Conservation (phyloP, 768 basidiomycete species). For the Clavulina sp. region DNA sequence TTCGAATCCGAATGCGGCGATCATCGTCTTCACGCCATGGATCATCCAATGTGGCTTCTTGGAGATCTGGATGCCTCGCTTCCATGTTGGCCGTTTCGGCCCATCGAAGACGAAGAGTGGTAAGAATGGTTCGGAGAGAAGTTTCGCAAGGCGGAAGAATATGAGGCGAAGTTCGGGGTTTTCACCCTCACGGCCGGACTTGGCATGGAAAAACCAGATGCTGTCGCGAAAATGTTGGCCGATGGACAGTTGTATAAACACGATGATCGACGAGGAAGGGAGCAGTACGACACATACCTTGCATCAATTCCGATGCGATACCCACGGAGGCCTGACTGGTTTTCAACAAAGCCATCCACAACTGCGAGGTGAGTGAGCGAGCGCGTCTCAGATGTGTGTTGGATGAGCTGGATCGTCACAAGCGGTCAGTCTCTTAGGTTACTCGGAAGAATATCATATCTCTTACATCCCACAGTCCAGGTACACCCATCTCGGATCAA, state of each 20-base stretch:
- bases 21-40: constrained; percentile 20
- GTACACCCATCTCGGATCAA: constrained; percentile 28
- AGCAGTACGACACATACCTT: constrained; percentile 15
- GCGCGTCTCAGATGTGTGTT: constrained; percentile 50
- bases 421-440: not conserved
- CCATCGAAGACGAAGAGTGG: constrained; percentile 91
- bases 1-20: constrained; percentile 29
- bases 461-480: constrained; percentile 24
- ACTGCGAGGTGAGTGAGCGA: constrained; percentile 66
- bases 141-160: constrained; percentile 68
- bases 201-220: constrained; percentile 25
- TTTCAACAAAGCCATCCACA: constrained; percentile 54
- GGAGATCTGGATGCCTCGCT: constrained; percentile 31
- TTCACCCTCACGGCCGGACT: constrained; percentile 33
- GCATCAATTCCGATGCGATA: constrained; percentile 79
- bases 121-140: constrained; percentile 55
- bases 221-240: constrained; percentile 4
- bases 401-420: constrained; percentile 29
- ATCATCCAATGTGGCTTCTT: constrained; percentile 17
- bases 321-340: constrained; percentile 45
- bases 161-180: constrained; percentile 73
- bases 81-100: constrained; percentile 61
- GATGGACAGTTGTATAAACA: not conserved
- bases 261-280: not conserved
- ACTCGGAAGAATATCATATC: not conserved